Base-by-base conservation (phyloP, 202 grass and related monocot species). In the Dendrocalamus latiflorus region DNA sequence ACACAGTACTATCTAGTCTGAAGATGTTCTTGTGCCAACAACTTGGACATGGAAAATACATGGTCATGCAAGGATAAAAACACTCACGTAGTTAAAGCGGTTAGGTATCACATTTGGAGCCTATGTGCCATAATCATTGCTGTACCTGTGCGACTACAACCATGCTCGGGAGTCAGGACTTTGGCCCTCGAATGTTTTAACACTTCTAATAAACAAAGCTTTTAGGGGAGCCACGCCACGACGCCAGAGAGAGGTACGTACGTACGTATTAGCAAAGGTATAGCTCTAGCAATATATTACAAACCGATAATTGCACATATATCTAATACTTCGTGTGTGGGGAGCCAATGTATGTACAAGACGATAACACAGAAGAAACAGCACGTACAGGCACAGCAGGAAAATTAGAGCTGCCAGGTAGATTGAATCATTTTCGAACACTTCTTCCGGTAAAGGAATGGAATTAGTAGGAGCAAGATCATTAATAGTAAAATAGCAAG, bases 281-380 rank as follows among this genome's bases (percentile, higher is more conserved):
- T 65, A 80, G 20, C 75, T 74, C 84, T 87, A 80, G 62, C 25
- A 49, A 79, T 75, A 84, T 59, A 83, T 87, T 76, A 90, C 88
- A 90, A 36, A 70, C 70, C 64, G 28, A 84, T 41, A 87, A 76
- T 80, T 84, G 80, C 75, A 87, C 84, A 57, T 70, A 57, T 53
- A 69, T 69, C 75, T 90, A 76, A 76, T 50, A 73, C 75, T 65
- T 79, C 16, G 4, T 43, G 10, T 26, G 59, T 42, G 8, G 70
- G 74, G 43, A 57, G 60, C 53, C 60, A 79, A 62, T 45, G 62
- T 45, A 86, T 65, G 13, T 24, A 70, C 28, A 61, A 49, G 41
- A 30, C 28, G 30, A 74, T 8, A 56, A 8, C 78, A 83, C 74
- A 62, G 58, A 64, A 70, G 66, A 49, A 74, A 70, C 60, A 82